Conservation (phyloP, 306 rosid genomes). For the Ziziphus jujuba region DNA sequence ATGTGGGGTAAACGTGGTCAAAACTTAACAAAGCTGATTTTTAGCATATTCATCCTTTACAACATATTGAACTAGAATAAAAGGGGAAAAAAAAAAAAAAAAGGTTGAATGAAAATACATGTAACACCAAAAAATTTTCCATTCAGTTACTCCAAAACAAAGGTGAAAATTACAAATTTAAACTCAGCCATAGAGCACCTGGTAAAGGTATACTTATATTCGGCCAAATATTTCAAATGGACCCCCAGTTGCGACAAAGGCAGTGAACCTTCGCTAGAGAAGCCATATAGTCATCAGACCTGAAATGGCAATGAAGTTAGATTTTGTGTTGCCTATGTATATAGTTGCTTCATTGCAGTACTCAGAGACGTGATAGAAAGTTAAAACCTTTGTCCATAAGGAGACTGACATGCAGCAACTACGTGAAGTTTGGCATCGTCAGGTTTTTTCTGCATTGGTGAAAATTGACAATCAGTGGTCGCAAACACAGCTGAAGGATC, state of each 20-base stretch:
- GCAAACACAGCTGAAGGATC: constrained; percentile 3
- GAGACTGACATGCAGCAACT: constrained; percentile 69
- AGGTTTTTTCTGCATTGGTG: constrained; percentile 42
- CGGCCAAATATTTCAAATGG: constrained; percentile 22
- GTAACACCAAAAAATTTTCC: too few relatives aligned
- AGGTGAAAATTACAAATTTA: too few relatives aligned
- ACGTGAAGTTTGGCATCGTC: constrained; percentile 65
- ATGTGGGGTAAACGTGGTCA: too few relatives aligned
- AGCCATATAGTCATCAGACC: constrained; percentile 93
- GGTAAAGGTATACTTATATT: not conserved
- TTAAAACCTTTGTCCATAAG: constrained; percentile 78
- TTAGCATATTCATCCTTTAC: too few relatives aligned
- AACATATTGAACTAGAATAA: too few relatives aligned
- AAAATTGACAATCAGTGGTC: constrained; percentile 8
- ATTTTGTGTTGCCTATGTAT: constrained; percentile 7
- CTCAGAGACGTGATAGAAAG: constrained; percentile 11
- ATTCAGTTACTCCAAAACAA: too few relatives aligned
- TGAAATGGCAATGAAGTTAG: constrained; percentile 33
- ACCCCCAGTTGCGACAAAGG: constrained; percentile 69
- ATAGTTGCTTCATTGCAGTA: constrained; percentile 2
- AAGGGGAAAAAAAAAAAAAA: too few relatives aligned
- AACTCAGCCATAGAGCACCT: too few relatives aligned
- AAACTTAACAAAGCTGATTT: too few relatives aligned
- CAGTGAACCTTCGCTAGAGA: constrained; percentile 85
- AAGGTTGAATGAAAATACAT: too few relatives aligned